Evolutionary conservation across 176 grass and related monocot species (phyloP).

Genomic region (Chloris gayana): DNA sequence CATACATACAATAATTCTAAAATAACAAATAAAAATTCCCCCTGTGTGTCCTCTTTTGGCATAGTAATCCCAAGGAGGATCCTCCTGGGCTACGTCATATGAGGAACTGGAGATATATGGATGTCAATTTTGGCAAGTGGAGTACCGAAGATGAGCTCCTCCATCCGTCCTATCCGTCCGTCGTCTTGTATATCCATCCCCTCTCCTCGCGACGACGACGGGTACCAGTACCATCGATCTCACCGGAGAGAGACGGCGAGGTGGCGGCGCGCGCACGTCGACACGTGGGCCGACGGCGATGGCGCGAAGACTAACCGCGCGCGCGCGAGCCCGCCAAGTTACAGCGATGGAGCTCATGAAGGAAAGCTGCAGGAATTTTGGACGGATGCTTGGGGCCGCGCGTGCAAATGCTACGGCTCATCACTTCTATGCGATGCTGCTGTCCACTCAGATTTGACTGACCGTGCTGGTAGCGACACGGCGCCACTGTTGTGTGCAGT

Average conservation of each 20-base stretch:
- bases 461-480: neutral
- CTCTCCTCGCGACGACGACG: neutral
- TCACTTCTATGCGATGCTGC: neutral
- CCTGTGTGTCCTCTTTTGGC: neutral
- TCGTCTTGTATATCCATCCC: neutral
- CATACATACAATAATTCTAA: neutral
- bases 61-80: neutral
- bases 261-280: conserved; percentile 34
- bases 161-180: neutral
- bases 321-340: conserved; percentile 15
- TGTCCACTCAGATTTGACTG: conserved; percentile 24
- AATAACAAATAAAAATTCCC: neutral
- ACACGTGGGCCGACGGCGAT: conserved; percentile 39
- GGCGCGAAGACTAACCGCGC: conserved; percentile 11
- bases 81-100: no score
- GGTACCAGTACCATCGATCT: neutral
- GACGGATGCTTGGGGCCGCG: neutral
- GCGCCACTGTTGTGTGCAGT: neutral
- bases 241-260: neutral
- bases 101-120: neutral
- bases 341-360: neutral
- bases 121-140: conserved; percentile 36
- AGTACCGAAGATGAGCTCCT: conserved; percentile 32
- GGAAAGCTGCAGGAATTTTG: conserved; percentile 4
- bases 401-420: neutral